Percentiles rank a stretch among this genome's conserved stretches.
Evolutionary conservation across 169 alveolate species (phyloP).

Genomic region (Cryptosporidium sp.): DNA sequence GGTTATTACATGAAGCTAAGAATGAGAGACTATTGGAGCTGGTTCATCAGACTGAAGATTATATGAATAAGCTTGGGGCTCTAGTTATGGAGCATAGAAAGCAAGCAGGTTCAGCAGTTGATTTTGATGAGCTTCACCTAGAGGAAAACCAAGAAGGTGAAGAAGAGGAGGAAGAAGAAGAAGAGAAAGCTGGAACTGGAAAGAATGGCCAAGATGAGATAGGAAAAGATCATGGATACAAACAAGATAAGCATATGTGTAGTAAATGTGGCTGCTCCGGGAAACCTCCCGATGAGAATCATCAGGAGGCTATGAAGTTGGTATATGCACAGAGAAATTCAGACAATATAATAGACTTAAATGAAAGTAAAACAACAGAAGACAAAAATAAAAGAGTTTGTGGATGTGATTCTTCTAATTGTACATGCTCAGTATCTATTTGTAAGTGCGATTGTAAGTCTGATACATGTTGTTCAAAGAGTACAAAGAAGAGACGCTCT

Average conservation of each 20-base stretch:
- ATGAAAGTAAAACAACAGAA: background rate
- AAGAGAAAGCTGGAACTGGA: background rate
- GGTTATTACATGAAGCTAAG: constrained; percentile 91
- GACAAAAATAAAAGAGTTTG: background rate
- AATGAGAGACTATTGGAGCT: constrained; percentile 91
- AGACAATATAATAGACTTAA: background rate
- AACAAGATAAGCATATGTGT: background rate
- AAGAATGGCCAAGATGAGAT: background rate
- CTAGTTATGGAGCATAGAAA: constrained; percentile 90
- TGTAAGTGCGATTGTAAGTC: constrained; percentile 26
- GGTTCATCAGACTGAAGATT: constrained; percentile 93
- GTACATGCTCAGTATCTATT: constrained; percentile 34
- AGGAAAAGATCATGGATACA: background rate
- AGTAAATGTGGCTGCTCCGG: constrained; percentile 11
- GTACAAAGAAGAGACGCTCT: constrained; percentile 18
- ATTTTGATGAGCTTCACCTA: constrained; percentile 4
- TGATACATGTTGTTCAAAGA: constrained; percentile 51
- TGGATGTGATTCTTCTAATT: constrained; percentile 17
- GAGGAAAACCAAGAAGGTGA: constrained; percentile 25
- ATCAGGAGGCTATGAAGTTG: background rate
- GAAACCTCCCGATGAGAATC: background rate
- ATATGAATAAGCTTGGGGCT: constrained; percentile 91
- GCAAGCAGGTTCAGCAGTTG: constrained; percentile 75
- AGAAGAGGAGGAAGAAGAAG: constrained; percentile 5
- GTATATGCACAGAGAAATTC: background rate